Conservation (phyloP, 2,329 filamentous ascomycete genomes). For the Aureobasidium sp. region DNA sequence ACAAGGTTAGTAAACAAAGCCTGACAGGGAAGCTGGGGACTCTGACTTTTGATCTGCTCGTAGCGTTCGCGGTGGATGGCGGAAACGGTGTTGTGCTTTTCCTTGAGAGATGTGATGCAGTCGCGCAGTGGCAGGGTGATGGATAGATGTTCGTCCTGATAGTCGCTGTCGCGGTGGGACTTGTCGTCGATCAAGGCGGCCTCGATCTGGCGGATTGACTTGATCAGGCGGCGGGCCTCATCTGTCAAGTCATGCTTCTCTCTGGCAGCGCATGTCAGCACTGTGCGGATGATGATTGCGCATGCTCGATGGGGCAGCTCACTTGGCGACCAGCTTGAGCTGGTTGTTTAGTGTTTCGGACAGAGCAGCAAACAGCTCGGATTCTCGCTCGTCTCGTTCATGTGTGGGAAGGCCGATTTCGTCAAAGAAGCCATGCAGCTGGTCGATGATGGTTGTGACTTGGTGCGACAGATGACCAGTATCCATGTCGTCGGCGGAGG, state of each 20-base stretch:
- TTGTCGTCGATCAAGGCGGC: slow-evolving; percentile 72
- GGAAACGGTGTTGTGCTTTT: slow-evolving; percentile 73
- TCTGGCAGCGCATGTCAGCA: slow-evolving; percentile 25
- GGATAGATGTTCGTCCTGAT: slow-evolving; percentile 59
- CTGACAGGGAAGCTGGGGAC: neutral
- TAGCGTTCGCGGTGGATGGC: slow-evolving; percentile 84
- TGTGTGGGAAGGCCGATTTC: slow-evolving; percentile 93
- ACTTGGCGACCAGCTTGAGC: slow-evolving; percentile 69
- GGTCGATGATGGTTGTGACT: slow-evolving; percentile 86
- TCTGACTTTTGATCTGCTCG: slow-evolving; percentile 87
- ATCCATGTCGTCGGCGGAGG: slow-evolving; percentile 53
- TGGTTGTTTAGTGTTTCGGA: slow-evolving; percentile 90
- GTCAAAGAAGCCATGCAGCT: slow-evolving; percentile 91
- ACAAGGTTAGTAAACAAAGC: slow-evolving; percentile 11
- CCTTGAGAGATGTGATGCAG: slow-evolving; percentile 73
- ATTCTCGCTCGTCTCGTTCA: slow-evolving; percentile 83
- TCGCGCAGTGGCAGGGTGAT: slow-evolving; percentile 75
- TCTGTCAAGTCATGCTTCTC: slow-evolving; percentile 91
- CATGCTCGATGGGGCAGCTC: slow-evolving; percentile 19
- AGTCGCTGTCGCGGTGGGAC: slow-evolving; percentile 53
- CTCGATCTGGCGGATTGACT: slow-evolving; percentile 88
- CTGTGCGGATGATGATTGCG: neutral
- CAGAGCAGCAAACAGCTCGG: slow-evolving; percentile 85
- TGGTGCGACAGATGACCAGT: slow-evolving; percentile 89
- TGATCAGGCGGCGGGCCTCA: slow-evolving; percentile 78